Evolutionary conservation across 345 rosid genomes (phyloP).

Genomic region (Xanthoceras sorbifolium): DNA sequence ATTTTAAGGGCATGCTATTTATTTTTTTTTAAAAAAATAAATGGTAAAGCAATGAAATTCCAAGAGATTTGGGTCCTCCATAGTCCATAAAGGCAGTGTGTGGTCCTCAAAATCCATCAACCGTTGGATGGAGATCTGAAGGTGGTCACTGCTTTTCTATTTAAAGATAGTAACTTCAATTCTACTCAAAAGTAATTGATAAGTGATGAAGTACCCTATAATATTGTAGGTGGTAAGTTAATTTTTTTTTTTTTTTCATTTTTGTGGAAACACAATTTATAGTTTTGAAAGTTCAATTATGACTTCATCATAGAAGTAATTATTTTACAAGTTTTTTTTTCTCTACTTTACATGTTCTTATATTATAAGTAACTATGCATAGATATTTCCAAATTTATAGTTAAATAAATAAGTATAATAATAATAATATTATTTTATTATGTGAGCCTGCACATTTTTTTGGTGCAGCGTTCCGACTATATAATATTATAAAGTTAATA

Average conservation of each 20-base stretch:
- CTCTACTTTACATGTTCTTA: too few species aligned
- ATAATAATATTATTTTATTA: too few species aligned
- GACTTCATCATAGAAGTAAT: too few species aligned
- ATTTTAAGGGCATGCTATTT: neutral
- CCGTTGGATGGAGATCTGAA: neutral
- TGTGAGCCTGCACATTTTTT: too few species aligned
- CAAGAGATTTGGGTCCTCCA: neutral
- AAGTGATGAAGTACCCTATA: neutral
- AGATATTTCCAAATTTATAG: too few species aligned
- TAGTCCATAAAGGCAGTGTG: neutral
- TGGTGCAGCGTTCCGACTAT: too few species aligned
- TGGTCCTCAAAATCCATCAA: neutral
- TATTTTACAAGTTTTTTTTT: too few species aligned
- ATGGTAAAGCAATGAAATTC: neutral
- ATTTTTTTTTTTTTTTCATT: neutral
- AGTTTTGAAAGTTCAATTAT: too few species aligned
- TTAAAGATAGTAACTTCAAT: neutral
- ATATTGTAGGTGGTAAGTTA: conserved; percentile 4
- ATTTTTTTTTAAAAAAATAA: neutral
- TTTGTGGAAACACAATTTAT: neutral
- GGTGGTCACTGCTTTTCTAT: neutral
- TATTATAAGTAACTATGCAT: too few species aligned
- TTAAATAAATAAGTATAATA: too few species aligned
- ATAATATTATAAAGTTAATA: too few species aligned
- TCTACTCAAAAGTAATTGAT: too few species aligned